Evolutionary conservation across 2,329 filamentous ascomycete species (phyloP).

Genomic region (Xylariaceae sp.): DNA sequence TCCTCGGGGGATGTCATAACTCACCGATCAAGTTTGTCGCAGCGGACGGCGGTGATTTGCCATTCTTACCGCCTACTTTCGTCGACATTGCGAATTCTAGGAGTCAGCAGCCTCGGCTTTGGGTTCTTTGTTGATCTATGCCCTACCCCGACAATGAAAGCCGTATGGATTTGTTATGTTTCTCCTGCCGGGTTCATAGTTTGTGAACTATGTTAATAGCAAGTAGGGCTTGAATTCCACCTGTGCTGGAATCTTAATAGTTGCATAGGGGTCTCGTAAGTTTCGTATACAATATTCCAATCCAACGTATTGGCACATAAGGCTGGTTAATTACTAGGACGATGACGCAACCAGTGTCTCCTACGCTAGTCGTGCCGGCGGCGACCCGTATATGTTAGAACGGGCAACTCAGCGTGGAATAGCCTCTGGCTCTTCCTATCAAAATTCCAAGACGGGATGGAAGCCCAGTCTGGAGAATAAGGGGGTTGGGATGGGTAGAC

Average conservation of each 20-base stretch:
- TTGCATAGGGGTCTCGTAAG: background rate
- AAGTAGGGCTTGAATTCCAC: background rate
- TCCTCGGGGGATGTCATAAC: background rate
- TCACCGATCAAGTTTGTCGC: constrained; percentile 87
- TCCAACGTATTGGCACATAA: background rate
- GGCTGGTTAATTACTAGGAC: background rate
- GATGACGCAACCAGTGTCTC: background rate
- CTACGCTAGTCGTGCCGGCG: background rate
- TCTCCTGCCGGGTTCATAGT: background rate
- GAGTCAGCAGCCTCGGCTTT: constrained; percentile 16
- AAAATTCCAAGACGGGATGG: background rate
- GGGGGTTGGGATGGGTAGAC: background rate
- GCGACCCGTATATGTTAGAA: background rate
- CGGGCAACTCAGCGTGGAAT: background rate
- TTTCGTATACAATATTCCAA: background rate
- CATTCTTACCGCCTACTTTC: constrained; percentile 42
- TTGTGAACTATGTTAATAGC: background rate
- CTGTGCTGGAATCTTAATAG: background rate
- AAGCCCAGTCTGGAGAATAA: background rate
- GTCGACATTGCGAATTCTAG: constrained; percentile 36
- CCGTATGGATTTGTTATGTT: background rate
- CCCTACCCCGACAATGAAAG: background rate
- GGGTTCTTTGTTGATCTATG: constrained; percentile 19
- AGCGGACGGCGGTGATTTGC: constrained; percentile 76
- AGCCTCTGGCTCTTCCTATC: background rate